Percentiles rank a stretch among this genome's conserved stretches.
Evolutionary conservation across 2,329 filamentous ascomycete species (phyloP).

Genomic region (Helotiales sp.): DNA sequence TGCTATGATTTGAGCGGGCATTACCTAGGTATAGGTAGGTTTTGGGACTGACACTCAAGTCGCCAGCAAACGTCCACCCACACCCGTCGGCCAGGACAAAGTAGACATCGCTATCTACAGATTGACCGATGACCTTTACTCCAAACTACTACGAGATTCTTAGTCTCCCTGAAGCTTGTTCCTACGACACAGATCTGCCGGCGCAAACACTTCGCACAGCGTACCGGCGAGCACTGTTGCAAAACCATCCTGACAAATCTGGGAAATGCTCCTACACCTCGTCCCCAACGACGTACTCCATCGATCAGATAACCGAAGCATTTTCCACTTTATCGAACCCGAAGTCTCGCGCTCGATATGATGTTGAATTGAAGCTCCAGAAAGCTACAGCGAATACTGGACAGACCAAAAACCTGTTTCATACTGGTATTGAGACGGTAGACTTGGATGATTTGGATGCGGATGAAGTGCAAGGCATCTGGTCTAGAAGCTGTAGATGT

Average conservation of each 20-base stretch:
- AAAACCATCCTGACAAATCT: conserved; percentile 54
- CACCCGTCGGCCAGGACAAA: background rate
- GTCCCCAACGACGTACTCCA: conserved; percentile 42
- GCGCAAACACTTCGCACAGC: conserved; percentile 57
- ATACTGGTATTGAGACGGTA: conserved; percentile 61
- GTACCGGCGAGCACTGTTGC: conserved; percentile 64
- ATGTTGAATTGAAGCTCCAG: conserved; percentile 45
- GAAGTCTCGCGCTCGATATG: conserved; percentile 52
- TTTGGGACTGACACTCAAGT: too few species aligned
- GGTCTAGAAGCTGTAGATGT: conserved; percentile 62
- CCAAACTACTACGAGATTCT: conserved; percentile 63
- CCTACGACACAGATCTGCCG: conserved; percentile 45
- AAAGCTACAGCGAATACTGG: conserved; percentile 22
- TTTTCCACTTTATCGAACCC: conserved; percentile 56
- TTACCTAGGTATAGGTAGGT: too few species aligned
- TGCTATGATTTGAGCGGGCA: too few species aligned
- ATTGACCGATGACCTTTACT: conserved; percentile 31
- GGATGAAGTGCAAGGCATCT: conserved; percentile 47
- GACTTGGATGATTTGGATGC: conserved; percentile 65
- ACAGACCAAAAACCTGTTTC: conserved; percentile 39
- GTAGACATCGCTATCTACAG: background rate
- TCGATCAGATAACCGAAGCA: conserved; percentile 65
- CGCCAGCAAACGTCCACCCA: too few species aligned
- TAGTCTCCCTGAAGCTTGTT: conserved; percentile 50
- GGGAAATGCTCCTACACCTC: conserved; percentile 6